Conservation (phyloP, 2,329 filamentous ascomycete species). For the Cytospora chrysosperma region DNA sequence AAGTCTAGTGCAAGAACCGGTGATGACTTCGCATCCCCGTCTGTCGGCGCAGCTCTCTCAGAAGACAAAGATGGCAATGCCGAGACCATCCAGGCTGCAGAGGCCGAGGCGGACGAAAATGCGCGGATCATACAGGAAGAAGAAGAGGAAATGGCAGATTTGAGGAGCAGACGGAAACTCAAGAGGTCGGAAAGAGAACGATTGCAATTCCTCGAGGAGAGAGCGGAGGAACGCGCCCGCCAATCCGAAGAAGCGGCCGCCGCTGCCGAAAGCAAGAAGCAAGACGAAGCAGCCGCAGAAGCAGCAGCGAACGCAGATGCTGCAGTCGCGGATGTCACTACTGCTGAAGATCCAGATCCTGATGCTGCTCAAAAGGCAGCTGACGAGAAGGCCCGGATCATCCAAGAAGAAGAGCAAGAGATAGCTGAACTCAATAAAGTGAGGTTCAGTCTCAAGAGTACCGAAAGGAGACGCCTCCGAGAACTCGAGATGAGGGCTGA, state of each 20-base stretch:
- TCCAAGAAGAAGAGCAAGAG: conserved; percentile 5
- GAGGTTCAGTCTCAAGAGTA: conserved; percentile 5
- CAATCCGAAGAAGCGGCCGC: conserved; percentile 17
- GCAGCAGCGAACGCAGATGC: neutral
- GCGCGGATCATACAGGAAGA: conserved; percentile 15
- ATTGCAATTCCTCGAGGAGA: conserved; percentile 6
- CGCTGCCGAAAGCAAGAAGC: neutral
- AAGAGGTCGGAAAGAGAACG: conserved; percentile 19
- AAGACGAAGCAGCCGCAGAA: neutral
- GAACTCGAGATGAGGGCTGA: conserved; percentile 3
- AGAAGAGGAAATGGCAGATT: conserved; percentile 19
- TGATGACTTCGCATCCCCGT: neutral
- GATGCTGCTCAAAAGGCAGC: neutral
- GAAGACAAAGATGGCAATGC: neutral
- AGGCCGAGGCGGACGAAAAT: conserved; percentile 20
- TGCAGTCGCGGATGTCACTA: neutral
- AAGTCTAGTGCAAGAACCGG: neutral
- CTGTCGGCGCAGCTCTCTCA: neutral
- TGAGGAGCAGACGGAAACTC: conserved; percentile 14
- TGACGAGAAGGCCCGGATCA: conserved; percentile 5
- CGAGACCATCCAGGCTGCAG: conserved; percentile 1
- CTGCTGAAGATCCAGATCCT: neutral
- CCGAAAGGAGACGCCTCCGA: conserved; percentile 3
- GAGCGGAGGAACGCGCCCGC: conserved; percentile 16
- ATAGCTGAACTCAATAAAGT: conserved; percentile 1